phyloP scores from a whole-genome alignment of 2,329 filamentous ascomycete species.

The Bipolaris victoriae region DNA sequence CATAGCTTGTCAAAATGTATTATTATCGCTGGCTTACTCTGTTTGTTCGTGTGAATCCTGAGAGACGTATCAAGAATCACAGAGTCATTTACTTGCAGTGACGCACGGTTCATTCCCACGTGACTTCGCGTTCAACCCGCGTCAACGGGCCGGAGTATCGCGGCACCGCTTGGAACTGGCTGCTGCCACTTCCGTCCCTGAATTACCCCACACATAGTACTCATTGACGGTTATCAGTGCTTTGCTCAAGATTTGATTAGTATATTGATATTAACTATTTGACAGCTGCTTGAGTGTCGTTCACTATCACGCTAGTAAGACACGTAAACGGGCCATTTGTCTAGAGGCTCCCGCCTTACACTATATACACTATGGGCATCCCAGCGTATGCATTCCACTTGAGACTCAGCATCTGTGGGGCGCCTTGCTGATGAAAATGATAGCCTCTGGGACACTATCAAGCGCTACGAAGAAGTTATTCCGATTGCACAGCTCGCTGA shows the following conservation, averaged over 20 bases:
- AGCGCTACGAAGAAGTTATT: slow-evolving; percentile 41
- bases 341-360: background rate
- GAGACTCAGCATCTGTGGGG: background rate
- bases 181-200: background rate
- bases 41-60: too few species aligned
- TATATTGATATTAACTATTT: too few species aligned
- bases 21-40: background rate
- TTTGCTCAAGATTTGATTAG: background rate
- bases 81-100: background rate
- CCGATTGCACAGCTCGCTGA: slow-evolving; percentile 49
- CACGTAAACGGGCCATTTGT: slow-evolving; percentile 9
- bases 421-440: background rate
- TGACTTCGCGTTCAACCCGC: background rate
- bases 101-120: background rate
- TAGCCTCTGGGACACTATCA: slow-evolving; percentile 50
- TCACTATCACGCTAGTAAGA: slow-evolving; percentile 4
- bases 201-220: background rate
- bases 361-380: slow-evolving; percentile 28
- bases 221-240: background rate
- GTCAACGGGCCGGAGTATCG: background rate
- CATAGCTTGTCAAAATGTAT: slow-evolving; percentile 13
- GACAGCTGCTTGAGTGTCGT: background rate
- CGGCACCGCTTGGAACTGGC: background rate
- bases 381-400: slow-evolving; percentile 19
- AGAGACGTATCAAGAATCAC: too few species aligned